Evolutionary conservation across 2,329 filamentous ascomycete species (phyloP).

Genomic region (Beauveria scarabaeidicola): DNA sequence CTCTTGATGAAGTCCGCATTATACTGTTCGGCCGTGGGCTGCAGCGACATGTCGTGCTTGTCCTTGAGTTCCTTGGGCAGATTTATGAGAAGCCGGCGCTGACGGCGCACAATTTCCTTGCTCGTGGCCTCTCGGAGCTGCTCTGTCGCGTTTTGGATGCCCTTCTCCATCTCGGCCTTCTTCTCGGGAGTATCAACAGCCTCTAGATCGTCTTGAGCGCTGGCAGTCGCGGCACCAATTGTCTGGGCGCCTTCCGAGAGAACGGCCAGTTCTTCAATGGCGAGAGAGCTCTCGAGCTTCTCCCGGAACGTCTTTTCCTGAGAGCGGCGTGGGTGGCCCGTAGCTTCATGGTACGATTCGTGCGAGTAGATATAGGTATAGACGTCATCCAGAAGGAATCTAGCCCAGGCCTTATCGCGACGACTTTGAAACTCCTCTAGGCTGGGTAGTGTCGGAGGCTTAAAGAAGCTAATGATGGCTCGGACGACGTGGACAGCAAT

Average conservation of each 20-base stretch:
- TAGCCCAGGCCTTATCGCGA: background rate
- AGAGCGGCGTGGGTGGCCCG: background rate
- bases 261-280: background rate
- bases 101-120: background rate
- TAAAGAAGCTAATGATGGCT: background rate
- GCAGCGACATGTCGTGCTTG: slow-evolving; percentile 1
- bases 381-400: background rate
- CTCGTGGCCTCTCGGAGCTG: background rate
- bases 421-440: background rate
- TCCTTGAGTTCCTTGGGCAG: background rate
- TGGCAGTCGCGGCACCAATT: background rate
- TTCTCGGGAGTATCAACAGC: background rate
- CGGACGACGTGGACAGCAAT: background rate
- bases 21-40: background rate
- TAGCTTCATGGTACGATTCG: background rate
- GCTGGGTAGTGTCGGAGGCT: background rate
- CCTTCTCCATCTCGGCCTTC: background rate
- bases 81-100: background rate
- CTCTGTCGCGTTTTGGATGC: background rate
- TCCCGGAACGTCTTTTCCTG: background rate
- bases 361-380: background rate
- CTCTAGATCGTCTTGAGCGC: background rate
- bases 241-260: slow-evolving; percentile 3
- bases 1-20: background rate
- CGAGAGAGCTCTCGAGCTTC: background rate